phyloP scores from a whole-genome alignment of 768 basidiomycete species.

The Panaeolus papilionaceus region DNA sequence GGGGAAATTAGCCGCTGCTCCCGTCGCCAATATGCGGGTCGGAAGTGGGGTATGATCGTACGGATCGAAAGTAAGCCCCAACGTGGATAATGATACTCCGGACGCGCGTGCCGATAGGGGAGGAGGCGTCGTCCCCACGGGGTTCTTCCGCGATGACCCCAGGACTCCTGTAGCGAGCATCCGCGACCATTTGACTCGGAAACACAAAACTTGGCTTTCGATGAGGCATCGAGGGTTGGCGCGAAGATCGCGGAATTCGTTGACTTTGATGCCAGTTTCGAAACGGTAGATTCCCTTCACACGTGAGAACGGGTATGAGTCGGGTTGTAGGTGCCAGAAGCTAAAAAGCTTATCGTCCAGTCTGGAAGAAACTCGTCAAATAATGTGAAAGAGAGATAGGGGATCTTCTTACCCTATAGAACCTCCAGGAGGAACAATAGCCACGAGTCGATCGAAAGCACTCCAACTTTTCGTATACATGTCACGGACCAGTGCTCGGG shows the following conservation, averaged over 20 bases:
- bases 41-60: slow-evolving; percentile 77
- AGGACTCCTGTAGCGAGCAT: slow-evolving; percentile 75
- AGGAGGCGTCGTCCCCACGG: slow-evolving; percentile 41
- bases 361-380: slow-evolving; percentile 41
- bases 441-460: slow-evolving; percentile 86
- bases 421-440: slow-evolving; percentile 90
- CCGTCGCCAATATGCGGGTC: slow-evolving; percentile 68
- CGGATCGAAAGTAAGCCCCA: slow-evolving; percentile 79
- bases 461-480: slow-evolving; percentile 96
- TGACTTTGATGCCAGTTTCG: slow-evolving; percentile 87
- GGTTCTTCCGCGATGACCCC: slow-evolving; percentile 47
- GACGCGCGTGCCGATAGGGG: slow-evolving; percentile 35
- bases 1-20: slow-evolving; percentile 87
- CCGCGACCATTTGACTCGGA: slow-evolving; percentile 83
- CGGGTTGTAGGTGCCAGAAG: slow-evolving; percentile 87
- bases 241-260: slow-evolving; percentile 86
- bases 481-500: slow-evolving; percentile 83
- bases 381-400: slow-evolving; percentile 16
- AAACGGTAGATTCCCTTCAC: slow-evolving; percentile 89
- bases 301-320: slow-evolving; percentile 75
- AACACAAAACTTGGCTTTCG: slow-evolving; percentile 81
- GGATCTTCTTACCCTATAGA: slow-evolving; percentile 73
- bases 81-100: slow-evolving; percentile 43
- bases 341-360: slow-evolving; percentile 92
- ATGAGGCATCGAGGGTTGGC: slow-evolving; percentile 89